Evolutionary conservation across 306 rosid species (phyloP), one percentile per base, ranked within the genome.

Genomic region (Mucuna pruriens): DNA sequence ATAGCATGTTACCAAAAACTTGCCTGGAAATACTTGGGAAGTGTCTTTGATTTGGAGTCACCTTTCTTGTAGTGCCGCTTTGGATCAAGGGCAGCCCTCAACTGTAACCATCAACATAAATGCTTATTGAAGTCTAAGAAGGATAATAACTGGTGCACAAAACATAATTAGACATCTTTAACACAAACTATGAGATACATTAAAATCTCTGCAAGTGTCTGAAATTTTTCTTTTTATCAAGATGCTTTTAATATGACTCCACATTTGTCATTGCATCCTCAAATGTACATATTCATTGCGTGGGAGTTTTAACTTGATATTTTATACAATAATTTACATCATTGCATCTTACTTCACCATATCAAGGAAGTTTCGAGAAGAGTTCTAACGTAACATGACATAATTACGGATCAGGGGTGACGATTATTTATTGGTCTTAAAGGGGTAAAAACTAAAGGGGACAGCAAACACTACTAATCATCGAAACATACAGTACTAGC

Each of bases 11-110:
- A 66, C 39, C 3, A 23, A 45, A 68, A 40, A 86, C 92, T 89
- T 85, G 76, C 98, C 97, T 95, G 97, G 84, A 92, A 90, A 82
- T 91, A 95, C 80, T 91, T 92, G 74, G 90, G 92, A 46, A 89
- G 76, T 9, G 84, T 34, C 80, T 90, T 88, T 1, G 85, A 81
- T 16, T 92, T 87, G 25, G 94, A 86, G 69, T 85, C 92, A 26
- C 89, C 88, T 88, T 91, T 92, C 86, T 95, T 95, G 86, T 92
- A 95, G 79, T 92, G 97, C 79, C 95, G 80, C 84, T 91, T 92
- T 7, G 98, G 97, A 91, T 95, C 98, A 57, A 95, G 71, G 52
- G 71, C 95, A 83, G 67, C 74, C 88, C 97, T 92, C 80, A 91
- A 69, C 97, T 95, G 84, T 34, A 85, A 65, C 26, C 54, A 83